phyloP scores from a whole-genome alignment of 2,329 filamentous ascomycete species.

The Diaporthe capsici region DNA sequence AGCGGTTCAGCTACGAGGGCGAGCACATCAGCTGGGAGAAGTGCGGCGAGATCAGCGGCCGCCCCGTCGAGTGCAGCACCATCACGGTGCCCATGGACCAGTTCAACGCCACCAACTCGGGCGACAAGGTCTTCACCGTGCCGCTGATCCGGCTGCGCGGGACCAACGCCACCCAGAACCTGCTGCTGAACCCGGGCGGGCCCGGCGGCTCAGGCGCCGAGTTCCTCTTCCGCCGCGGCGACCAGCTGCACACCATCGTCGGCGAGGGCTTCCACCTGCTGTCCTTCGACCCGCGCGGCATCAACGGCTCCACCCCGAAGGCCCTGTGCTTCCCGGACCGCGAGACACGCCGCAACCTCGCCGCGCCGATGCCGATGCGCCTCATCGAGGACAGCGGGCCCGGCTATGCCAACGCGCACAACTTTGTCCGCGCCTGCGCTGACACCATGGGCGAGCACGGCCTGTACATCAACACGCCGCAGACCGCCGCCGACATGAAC shows the following conservation, averaged over 20 bases:
- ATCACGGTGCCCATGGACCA: conserved; percentile 63
- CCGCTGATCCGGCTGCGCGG: conserved; percentile 61
- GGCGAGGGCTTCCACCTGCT: conserved; percentile 62
- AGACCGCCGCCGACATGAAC: conserved; percentile 67
- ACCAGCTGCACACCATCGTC: conserved; percentile 53
- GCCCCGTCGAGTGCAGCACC: conserved; percentile 58
- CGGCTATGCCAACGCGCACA: conserved; percentile 58
- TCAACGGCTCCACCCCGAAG: conserved; percentile 53
- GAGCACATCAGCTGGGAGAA: conserved; percentile 56
- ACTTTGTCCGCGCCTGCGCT: conserved; percentile 56
- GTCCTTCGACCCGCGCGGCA: conserved; percentile 62
- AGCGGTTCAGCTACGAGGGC: conserved; percentile 48
- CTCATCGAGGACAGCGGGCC: conserved; percentile 53
- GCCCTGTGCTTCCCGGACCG: conserved; percentile 58
- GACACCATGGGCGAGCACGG: conserved; percentile 62
- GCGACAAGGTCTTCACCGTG: conserved; percentile 58
- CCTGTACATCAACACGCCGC: conserved; percentile 62
- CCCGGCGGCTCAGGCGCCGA: conserved; percentile 60
- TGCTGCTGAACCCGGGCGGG: conserved; percentile 64
- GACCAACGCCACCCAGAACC: conserved; percentile 57
- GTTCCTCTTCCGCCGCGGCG: conserved; percentile 54
- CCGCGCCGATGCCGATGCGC: conserved; percentile 46
- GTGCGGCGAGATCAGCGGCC: conserved; percentile 56
- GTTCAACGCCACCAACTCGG: conserved; percentile 52
- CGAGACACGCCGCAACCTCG: conserved; percentile 49